Conservation (phyloP, 306 rosid species). For the Cicer pinnatifidum region DNA sequence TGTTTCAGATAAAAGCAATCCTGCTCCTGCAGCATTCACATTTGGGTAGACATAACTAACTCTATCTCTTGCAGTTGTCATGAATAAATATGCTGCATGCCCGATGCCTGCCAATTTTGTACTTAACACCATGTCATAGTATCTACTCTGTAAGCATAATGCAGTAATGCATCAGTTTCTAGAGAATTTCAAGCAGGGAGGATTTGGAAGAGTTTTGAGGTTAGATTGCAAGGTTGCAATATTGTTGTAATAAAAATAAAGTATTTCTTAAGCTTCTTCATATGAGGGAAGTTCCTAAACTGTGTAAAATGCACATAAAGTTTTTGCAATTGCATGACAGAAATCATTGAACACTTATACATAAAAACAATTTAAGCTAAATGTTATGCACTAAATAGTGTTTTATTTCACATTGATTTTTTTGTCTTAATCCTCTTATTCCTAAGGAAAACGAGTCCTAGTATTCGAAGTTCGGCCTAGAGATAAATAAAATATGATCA, state of each 20-base stretch:
- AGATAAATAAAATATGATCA: too few relatives aligned
- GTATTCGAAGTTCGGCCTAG: too few relatives aligned
- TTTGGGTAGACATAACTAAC: constrained; percentile 87
- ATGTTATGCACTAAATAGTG: background rate
- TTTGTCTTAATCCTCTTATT: too few relatives aligned
- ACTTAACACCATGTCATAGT: constrained; percentile 91
- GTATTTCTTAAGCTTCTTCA: constrained; percentile 33
- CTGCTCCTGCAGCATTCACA: constrained; percentile 95
- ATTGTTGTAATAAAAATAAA: constrained; percentile 3
- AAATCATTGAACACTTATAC: constrained; percentile 14
- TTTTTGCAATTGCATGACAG: constrained; percentile 14
- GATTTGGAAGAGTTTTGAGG: constrained; percentile 21
- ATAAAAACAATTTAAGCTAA: background rate
- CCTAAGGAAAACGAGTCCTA: too few relatives aligned
- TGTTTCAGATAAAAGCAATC: constrained; percentile 74
- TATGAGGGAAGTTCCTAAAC: constrained; percentile 4
- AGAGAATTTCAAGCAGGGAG: constrained; percentile 9
- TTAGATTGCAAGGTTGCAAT: constrained; percentile 7
- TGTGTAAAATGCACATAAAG: background rate
- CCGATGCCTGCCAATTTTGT: constrained; percentile 90
- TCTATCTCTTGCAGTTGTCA: constrained; percentile 87
- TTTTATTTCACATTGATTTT: constrained; percentile 3
- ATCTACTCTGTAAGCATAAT: constrained; percentile 67
- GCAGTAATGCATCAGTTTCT: constrained; percentile 33
- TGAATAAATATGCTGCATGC: constrained; percentile 78